Evolutionary conservation across 345 rosid genomes (phyloP).

Genomic region (Theobroma cacao): DNA sequence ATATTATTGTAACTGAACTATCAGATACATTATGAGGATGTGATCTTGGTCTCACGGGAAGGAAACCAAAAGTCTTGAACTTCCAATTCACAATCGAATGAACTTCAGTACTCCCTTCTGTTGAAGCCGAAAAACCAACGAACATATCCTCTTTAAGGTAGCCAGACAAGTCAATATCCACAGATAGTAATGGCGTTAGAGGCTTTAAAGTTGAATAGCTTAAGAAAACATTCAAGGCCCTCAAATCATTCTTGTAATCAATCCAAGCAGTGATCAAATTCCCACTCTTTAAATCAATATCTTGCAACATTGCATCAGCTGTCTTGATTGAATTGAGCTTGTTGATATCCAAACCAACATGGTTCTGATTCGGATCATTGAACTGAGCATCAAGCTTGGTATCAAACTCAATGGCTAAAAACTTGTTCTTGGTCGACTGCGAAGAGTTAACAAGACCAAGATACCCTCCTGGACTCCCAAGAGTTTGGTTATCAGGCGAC

Average conservation of each 20-base stretch:
- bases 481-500: slow-evolving; percentile 62
- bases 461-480: slow-evolving; percentile 79
- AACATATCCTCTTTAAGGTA: slow-evolving; percentile 56
- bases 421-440: slow-evolving; percentile 60
- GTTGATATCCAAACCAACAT: slow-evolving; percentile 74
- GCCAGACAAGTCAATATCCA: slow-evolving; percentile 59
- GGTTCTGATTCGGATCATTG: slow-evolving; percentile 68
- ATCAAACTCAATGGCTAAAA: slow-evolving; percentile 88
- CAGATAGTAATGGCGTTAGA: slow-evolving; percentile 46
- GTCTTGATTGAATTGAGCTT: slow-evolving; percentile 67
- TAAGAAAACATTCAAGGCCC: slow-evolving; percentile 59
- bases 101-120: slow-evolving; percentile 92
- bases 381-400: slow-evolving; percentile 62
- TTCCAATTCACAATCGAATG: slow-evolving; percentile 79
- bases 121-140: slow-evolving; percentile 89
- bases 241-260: slow-evolving; percentile 76
- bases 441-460: slow-evolving; percentile 85
- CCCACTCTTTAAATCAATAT: slow-evolving; percentile 78
- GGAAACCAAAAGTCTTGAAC: slow-evolving; percentile 63
- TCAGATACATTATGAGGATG: slow-evolving; percentile 78
- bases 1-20: slow-evolving; percentile 42
- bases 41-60: slow-evolving; percentile 49
- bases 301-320: slow-evolving; percentile 43
- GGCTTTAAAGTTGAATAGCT: slow-evolving; percentile 65
- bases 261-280: slow-evolving; percentile 70